Evolutionary conservation across 768 basidiomycete genomes (phyloP).

Genomic region (Rhodotorula graminis): DNA sequence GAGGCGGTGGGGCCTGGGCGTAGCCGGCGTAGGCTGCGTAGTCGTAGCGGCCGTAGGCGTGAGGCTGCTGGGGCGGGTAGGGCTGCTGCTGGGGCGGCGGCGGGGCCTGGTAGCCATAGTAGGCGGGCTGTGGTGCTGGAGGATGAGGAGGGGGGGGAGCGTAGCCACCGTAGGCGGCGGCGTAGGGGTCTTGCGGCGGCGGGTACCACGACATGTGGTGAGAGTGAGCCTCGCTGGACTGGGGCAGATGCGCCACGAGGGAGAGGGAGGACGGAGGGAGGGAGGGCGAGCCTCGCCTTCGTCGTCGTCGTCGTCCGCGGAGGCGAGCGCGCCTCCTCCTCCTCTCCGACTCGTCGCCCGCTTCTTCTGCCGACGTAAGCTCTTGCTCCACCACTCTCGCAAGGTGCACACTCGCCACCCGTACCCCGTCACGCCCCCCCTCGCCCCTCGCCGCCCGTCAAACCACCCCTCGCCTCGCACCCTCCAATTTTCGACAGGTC

Average conservation of each 20-base stretch:
- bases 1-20: constrained; percentile 1
- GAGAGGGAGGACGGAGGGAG: too few relatives aligned
- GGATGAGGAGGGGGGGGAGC: background rate
- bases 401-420: background rate
- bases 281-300: background rate
- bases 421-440: background rate
- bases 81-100: background rate
- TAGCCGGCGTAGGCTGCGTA: constrained; percentile 13
- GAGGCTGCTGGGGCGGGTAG: background rate
- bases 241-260: too few relatives aligned
- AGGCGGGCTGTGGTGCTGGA: background rate
- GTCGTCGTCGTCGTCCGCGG: too few relatives aligned
- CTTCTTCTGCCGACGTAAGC: constrained; percentile 1
- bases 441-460: background rate
- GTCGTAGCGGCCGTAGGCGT: constrained; percentile 22
- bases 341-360: constrained; percentile 2
- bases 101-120: constrained; percentile 8
- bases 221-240: too few relatives aligned
- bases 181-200: constrained; percentile 1
- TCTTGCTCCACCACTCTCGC: background rate
- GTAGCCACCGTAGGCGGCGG: background rate
- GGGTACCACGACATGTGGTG: constrained; percentile 4
- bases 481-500: background rate
- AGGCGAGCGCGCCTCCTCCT: background rate
- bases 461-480: background rate